Evolutionary conservation across 139 green algal genomes (phyloP).

Genomic region (Penium margaritaceum): DNA sequence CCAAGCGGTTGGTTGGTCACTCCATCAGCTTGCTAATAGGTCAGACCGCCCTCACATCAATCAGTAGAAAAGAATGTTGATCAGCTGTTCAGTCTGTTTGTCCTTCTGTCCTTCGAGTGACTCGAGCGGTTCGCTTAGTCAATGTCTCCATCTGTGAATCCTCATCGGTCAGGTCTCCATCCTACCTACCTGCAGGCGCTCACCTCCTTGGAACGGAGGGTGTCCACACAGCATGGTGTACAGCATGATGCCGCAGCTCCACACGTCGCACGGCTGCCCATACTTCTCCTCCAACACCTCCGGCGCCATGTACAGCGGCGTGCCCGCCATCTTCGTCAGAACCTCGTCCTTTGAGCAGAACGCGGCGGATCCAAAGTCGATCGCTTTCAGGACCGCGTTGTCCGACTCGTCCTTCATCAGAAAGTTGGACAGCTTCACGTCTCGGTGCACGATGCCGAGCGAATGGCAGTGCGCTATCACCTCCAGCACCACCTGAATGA

Average conservation of each 20-base stretch:
- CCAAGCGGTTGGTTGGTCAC: too few species aligned
- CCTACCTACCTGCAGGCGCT: too few species aligned
- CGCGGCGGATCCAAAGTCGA: slow-evolving; percentile 35
- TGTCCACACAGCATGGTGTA: neutral
- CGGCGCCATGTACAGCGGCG: slow-evolving; percentile 1
- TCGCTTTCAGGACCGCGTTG: slow-evolving; percentile 22
- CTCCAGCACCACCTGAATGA: slow-evolving; percentile 18
- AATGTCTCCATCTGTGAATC: too few species aligned
- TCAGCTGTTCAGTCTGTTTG: too few species aligned
- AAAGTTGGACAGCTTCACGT: slow-evolving; percentile 35
- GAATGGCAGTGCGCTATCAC: slow-evolving; percentile 9
- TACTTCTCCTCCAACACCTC: neutral
- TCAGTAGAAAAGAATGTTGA: too few species aligned
- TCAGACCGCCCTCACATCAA: too few species aligned
- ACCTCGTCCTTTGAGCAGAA: slow-evolving; percentile 9
- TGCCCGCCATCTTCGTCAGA: neutral
- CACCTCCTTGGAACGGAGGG: slow-evolving; percentile 9
- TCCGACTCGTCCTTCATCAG: slow-evolving; percentile 13
- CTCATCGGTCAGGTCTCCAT: too few species aligned
- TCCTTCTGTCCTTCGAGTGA: too few species aligned
- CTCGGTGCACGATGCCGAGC: slow-evolving; percentile 20
- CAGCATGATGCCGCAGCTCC: slow-evolving; percentile 7
- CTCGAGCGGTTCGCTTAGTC: too few species aligned
- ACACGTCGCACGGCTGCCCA: neutral
- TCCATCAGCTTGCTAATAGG: too few species aligned